Base-by-base conservation (phyloP, 2,329 filamentous ascomycete genomes). In the Penicillium sp. region DNA sequence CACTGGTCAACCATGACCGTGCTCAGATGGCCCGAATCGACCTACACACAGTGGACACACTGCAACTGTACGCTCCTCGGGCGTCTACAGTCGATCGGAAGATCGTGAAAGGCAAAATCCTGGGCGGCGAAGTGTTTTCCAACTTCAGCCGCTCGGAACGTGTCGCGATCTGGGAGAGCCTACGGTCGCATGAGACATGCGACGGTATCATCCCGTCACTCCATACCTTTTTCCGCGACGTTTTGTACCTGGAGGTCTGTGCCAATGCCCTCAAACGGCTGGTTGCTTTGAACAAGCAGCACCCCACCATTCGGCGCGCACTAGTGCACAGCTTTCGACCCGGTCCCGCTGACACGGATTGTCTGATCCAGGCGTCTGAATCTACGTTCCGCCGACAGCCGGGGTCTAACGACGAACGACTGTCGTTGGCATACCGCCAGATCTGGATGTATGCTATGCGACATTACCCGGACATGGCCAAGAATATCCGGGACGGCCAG, bases 191-290 rank as follows among this genome's bases (percentile, higher is more conserved):
- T 27, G 51, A 42, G 33, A 48, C 36, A 8, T 43, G 41, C 13
- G 43, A 60, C 11, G 37, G 33, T 26, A 45, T 68, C 9, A 57
- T 68, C 30, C 62, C 61, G 9, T 67, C 59, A 18, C 57, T 69
- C 23, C 51, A 56, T 36, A 62, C 47, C 17, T 69, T 69, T 48
- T 69, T 27, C 25, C 25, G 25, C 25, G 25, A 27, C 25, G 25
- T 27, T 27, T 27, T 27, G 25, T 27, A 27, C 25, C 25, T 27
- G 25, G 25, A 27, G 25, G 25, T 27, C 25, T 27, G 25, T 27
- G 25, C 25, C 25, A 27, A 27, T 27, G 25, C 25, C 25, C 25
- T 27, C 25, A 27, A 27, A 27, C 25, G 25, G 25, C 25, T 27
- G 25, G 25, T 27, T 27, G 14, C 25, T 27, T 27, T 27, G 25